These are phyloP conservation scores for Acrasis kona DNA, from an alignment of 78 protist genomes.

Conservation along the genomic window DNA sequence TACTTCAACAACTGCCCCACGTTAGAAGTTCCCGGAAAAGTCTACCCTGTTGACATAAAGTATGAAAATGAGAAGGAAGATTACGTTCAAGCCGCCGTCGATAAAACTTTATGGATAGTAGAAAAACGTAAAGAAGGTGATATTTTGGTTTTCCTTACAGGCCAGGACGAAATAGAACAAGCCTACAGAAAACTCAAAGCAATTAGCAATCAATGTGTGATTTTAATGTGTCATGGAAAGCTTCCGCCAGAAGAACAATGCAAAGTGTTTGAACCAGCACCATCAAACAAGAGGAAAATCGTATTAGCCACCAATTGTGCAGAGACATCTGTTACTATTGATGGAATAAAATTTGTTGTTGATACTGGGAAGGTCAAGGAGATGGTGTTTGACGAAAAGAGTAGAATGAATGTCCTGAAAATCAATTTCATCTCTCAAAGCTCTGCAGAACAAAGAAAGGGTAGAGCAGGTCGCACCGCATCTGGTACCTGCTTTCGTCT, in stretches of 20 bases:
- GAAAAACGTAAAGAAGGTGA: conserved; percentile 74
- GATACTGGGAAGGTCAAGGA: conserved; percentile 78
- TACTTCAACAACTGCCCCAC: conserved; percentile 41
- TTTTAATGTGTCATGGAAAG: conserved; percentile 82
- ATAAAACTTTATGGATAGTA: conserved; percentile 23
- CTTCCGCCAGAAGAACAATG: conserved; percentile 80
- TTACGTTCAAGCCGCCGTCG: not conserved
- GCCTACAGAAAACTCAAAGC: conserved; percentile 26
- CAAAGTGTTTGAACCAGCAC: conserved; percentile 71
- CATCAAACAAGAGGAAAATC: conserved; percentile 69
- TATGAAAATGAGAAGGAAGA: not conserved
- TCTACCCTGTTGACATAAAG: conserved; percentile 25
- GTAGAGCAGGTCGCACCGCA: conserved; percentile 41
- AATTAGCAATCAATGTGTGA: conserved; percentile 73
- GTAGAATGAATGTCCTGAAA: conserved; percentile 52
- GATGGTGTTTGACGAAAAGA: conserved; percentile 21
- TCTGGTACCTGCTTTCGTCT: conserved; percentile 42
- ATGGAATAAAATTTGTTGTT: conserved; percentile 63
- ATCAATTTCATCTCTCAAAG: conserved; percentile 5
- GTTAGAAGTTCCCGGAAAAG: conserved; percentile 17
- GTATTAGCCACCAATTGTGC: conserved; percentile 91
- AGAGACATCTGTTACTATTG: conserved; percentile 88
- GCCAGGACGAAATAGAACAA: conserved; percentile 75
- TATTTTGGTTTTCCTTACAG: conserved; percentile 92
- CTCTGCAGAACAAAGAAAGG: conserved; percentile 39